These are phyloP conservation scores for Glonium stellatum DNA, from an alignment of 495 filamentous ascomycete species.

Conservation along the genomic window DNA sequence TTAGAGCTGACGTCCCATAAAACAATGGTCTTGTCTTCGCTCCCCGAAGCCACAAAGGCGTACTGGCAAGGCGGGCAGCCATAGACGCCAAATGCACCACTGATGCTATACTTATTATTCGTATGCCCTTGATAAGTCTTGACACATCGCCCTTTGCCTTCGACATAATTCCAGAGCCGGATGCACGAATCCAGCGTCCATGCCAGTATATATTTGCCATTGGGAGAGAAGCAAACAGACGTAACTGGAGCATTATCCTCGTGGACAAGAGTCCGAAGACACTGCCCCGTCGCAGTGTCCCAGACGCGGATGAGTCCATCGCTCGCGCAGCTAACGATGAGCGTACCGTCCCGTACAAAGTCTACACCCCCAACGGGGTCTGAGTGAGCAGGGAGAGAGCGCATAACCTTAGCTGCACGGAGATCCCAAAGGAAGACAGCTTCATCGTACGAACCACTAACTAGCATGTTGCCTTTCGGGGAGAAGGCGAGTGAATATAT, in stretches of 20 bases:
- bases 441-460: slow-evolving; percentile 92
- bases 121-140: slow-evolving; percentile 96
- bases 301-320: slow-evolving; percentile 91
- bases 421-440: slow-evolving; percentile 97
- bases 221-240: slow-evolving; percentile 86
- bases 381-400: slow-evolving; percentile 85
- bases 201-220: slow-evolving; percentile 84
- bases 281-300: slow-evolving; percentile 95
- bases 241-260: slow-evolving; percentile 92
- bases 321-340: slow-evolving; percentile 80
- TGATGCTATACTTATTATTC: slow-evolving; percentile 76
- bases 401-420: slow-evolving; percentile 72
- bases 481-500: slow-evolving; percentile 89
- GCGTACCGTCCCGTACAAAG: slow-evolving; percentile 84
- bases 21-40: slow-evolving; percentile 77
- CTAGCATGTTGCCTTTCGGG: slow-evolving; percentile 93
- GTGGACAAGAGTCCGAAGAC: slow-evolving; percentile 86
- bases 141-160: slow-evolving; percentile 73
- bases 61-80: slow-evolving; percentile 29
- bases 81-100: slow-evolving; percentile 71
- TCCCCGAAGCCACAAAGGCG: slow-evolving; percentile 71
- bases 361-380: slow-evolving; percentile 92
- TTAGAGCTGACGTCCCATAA: slow-evolving; percentile 89
- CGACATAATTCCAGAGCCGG: slow-evolving; percentile 89
- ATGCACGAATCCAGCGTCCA: slow-evolving; percentile 87